These are phyloP conservation scores for Nicotiana otophora DNA, from an alignment of 257 asterid species.

Conservation along the genomic window DNA sequence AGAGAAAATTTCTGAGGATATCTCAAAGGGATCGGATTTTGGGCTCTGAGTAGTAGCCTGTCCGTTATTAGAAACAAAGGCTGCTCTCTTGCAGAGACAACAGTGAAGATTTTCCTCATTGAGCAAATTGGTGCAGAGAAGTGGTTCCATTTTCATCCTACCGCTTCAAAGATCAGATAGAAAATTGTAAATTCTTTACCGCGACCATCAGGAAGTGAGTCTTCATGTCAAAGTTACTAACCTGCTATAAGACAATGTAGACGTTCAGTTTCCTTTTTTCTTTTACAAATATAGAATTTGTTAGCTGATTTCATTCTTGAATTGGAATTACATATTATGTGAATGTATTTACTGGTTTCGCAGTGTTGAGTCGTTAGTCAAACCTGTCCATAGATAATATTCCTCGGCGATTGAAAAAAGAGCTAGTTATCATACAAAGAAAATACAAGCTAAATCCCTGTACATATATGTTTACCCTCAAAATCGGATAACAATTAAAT, in stretches of 20 bases:
- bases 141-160: not conserved
- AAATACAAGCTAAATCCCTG: too few relatives aligned
- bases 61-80: not conserved
- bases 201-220: not conserved
- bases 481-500: too few relatives aligned
- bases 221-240: not conserved
- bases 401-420: not conserved
- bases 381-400: not conserved
- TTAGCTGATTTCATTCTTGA: not conserved
- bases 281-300: not conserved
- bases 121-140: constrained; percentile 3
- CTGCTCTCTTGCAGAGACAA: not conserved
- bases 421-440: too few relatives aligned
- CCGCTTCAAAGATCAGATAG: not conserved
- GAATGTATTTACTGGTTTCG: not conserved
- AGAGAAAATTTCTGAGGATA: not conserved
- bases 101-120: not conserved
- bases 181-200: not conserved
- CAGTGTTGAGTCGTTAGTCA: not conserved
- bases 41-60: not conserved
- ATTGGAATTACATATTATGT: too few relatives aligned
- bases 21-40: not conserved
- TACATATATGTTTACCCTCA: too few relatives aligned
- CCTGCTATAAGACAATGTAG: not conserved
- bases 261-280: not conserved